phyloP scores from a whole-genome alignment of 345 rosid species.

The Cardamine chenopodiifolia region DNA sequence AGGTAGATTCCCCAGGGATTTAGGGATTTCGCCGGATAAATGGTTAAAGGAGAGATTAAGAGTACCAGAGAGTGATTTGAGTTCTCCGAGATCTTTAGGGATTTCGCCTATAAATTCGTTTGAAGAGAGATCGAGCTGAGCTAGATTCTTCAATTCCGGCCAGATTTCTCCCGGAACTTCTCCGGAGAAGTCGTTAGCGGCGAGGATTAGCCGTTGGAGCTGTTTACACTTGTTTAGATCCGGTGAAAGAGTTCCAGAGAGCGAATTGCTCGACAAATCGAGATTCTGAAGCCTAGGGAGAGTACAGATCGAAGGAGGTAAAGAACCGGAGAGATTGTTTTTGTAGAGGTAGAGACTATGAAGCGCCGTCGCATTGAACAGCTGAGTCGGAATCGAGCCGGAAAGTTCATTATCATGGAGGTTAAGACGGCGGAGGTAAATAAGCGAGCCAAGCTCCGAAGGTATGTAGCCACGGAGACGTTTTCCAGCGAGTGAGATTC shows the following conservation, averaged over 20 bases:
- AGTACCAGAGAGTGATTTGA: constrained; percentile 71
- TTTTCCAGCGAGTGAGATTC: constrained; percentile 68
- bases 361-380: constrained; percentile 90
- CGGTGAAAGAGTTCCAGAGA: constrained; percentile 68
- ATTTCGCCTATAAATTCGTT: constrained; percentile 67
- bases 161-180: constrained; percentile 74
- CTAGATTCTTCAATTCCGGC: constrained; percentile 67
- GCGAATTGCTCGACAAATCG: constrained; percentile 78
- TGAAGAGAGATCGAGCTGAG: constrained; percentile 84
- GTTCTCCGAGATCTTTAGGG: constrained; percentile 72
- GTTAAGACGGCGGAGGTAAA: constrained; percentile 84
- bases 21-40: constrained; percentile 76
- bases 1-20: constrained; percentile 71
- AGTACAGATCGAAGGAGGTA: constrained; percentile 78
- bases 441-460: constrained; percentile 79
- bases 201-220: constrained; percentile 77
- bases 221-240: constrained; percentile 67
- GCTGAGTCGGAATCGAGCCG: constrained; percentile 77
- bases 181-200: constrained; percentile 66
- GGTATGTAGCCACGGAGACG: constrained; percentile 86
- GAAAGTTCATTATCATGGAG: constrained; percentile 70
- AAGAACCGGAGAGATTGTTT: constrained; percentile 77
- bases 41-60: constrained; percentile 83
- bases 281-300: constrained; percentile 83
- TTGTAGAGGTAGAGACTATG: constrained; percentile 78